Conservation (phyloP, 192 early-diverging fungal genomes). For the Backusella psychrophila region DNA sequence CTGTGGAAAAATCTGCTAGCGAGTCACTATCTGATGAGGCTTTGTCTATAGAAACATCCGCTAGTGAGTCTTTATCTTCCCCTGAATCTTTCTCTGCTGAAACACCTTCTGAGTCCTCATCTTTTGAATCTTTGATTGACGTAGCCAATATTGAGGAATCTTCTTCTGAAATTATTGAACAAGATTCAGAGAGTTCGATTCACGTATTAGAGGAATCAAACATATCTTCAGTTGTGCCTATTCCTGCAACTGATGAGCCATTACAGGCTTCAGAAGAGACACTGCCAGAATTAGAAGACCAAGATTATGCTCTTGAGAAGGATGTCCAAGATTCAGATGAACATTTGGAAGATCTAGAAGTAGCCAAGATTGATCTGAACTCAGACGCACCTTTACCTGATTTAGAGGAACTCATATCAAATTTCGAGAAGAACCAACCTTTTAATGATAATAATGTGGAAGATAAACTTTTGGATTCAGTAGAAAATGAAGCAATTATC, state of each 20-base stretch:
- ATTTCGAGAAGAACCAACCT: not conserved
- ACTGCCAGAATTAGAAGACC: not conserved
- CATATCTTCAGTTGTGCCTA: not conserved
- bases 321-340: not conserved
- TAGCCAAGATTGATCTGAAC: not conserved
- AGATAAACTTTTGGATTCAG: not conserved
- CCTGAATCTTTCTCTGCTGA: not conserved
- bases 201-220: not conserved
- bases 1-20: not conserved
- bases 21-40: not conserved
- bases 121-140: not conserved
- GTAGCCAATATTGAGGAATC: not conserved
- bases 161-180: not conserved
- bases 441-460: not conserved
- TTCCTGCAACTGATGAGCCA: not conserved
- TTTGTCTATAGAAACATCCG: not conserved
- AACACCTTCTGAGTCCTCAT: not conserved
- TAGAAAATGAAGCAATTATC: not conserved
- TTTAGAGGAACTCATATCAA: not conserved
- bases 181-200: not conserved
- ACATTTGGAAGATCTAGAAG: not conserved
- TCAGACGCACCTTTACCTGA: not conserved
- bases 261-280: not conserved
- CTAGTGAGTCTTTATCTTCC: not conserved
- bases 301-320: not conserved